Evolutionary conservation across 495 filamentous ascomycete genomes (phyloP).

Genomic region (Podospora bellae-mahoneyi): DNA sequence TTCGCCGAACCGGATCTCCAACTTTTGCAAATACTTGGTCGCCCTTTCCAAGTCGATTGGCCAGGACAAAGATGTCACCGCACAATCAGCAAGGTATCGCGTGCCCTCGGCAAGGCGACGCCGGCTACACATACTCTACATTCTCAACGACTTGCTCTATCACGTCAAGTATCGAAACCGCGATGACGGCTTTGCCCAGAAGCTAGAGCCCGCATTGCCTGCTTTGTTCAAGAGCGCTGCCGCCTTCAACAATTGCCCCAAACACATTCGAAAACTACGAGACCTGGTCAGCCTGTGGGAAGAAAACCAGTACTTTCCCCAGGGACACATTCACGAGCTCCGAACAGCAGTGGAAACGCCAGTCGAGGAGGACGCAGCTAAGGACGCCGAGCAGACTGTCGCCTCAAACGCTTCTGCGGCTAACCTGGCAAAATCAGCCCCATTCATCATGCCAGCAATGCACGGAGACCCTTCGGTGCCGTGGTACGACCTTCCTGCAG

Average conservation of each 20-base stretch:
- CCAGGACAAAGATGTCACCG: constrained; percentile 15
- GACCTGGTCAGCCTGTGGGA: constrained; percentile 73
- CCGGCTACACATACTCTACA: constrained; percentile 74
- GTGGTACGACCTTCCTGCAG: constrained; percentile 83
- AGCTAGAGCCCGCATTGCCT: constrained; percentile 59
- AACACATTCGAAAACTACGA: constrained; percentile 62
- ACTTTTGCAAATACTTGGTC: constrained; percentile 73
- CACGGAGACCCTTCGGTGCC: constrained; percentile 75
- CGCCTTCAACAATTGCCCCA: constrained; percentile 59
- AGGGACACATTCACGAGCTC: constrained; percentile 57
- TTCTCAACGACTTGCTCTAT: constrained; percentile 80
- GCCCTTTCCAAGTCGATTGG: constrained; percentile 62
- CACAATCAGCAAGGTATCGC: constrained; percentile 27
- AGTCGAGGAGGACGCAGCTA: constrained; percentile 32
- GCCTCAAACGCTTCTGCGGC: constrained; percentile 16
- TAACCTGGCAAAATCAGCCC: constrained; percentile 50
- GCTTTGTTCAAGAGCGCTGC: constrained; percentile 61
- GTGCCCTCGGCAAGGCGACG: constrained; percentile 62
- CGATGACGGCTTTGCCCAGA: constrained; percentile 54
- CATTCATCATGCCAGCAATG: constrained; percentile 67
- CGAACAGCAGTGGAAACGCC: constrained; percentile 49
- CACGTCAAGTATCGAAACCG: constrained; percentile 63
- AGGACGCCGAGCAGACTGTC: constrained; percentile 6
- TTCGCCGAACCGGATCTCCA: constrained; percentile 61
- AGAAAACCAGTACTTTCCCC: constrained; percentile 63